Evolutionary conservation across 352 stramenopile genomes (phyloP).

Genomic region (Pythium rishiriense): DNA sequence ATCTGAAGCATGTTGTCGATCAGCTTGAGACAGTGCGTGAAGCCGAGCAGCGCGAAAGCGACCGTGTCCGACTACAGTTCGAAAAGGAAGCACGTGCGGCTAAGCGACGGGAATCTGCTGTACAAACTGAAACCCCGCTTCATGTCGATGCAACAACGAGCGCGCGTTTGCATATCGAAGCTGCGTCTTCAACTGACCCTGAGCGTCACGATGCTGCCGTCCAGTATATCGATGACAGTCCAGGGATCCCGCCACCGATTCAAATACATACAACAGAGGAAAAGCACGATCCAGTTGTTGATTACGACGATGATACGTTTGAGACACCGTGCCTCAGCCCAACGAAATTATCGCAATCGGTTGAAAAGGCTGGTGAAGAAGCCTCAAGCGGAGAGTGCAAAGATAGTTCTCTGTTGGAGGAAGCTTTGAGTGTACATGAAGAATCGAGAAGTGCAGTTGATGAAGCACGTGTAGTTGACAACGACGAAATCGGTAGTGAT

Average conservation of each 20-base stretch:
- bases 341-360: neutral
- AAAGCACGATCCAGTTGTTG: constrained; percentile 11
- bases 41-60: constrained; percentile 31
- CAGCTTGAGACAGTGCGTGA: constrained; percentile 43
- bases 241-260: neutral
- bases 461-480: neutral
- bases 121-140: constrained; percentile 46
- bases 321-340: constrained; percentile 24
- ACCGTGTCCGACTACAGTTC: constrained; percentile 3
- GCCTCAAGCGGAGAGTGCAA: neutral
- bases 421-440: neutral
- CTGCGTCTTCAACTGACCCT: constrained; percentile 28
- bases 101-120: constrained; percentile 41
- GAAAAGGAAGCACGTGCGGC: constrained; percentile 34
- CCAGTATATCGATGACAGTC: constrained; percentile 3
- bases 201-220: constrained; percentile 19
- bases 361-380: neutral
- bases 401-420: neutral
- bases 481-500: neutral
- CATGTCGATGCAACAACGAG: constrained; percentile 42
- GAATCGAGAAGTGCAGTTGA: neutral
- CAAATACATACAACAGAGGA: neutral
- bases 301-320: constrained; percentile 45
- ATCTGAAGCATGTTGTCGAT: constrained; percentile 42
- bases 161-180: constrained; percentile 40